phyloP scores from a whole-genome alignment of 345 rosid species.

The Gossypium turneri region DNA sequence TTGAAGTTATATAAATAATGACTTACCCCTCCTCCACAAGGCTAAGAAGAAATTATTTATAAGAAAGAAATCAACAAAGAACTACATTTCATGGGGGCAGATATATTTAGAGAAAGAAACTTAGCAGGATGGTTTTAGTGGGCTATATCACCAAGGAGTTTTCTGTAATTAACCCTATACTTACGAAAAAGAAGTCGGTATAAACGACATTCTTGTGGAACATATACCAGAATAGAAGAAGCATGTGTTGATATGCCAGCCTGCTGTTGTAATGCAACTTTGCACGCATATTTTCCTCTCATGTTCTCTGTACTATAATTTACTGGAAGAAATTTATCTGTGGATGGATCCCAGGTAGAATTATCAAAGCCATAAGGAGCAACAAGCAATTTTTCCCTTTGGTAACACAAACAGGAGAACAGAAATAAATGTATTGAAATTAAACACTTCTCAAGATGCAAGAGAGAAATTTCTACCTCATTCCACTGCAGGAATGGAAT shows the following conservation, averaged over 20 bases:
- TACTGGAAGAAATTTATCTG: constrained; percentile 53
- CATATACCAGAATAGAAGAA: constrained; percentile 45
- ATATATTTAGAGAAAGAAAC: too few relatives aligned
- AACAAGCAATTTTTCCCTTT: constrained; percentile 61
- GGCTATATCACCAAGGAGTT: too few relatives aligned
- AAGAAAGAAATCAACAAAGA: not conserved
- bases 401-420: constrained; percentile 13
- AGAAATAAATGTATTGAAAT: not conserved
- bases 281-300: constrained; percentile 57
- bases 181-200: not conserved
- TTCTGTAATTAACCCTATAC: too few relatives aligned
- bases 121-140: too few relatives aligned
- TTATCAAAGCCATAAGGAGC: constrained; percentile 54
- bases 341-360: constrained; percentile 64
- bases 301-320: constrained; percentile 51
- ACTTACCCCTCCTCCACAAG: not conserved
- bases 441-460: not conserved
- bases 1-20: not conserved
- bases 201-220: constrained; percentile 12
- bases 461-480: not conserved
- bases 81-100: not conserved
- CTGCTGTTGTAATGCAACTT: constrained; percentile 45
- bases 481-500: constrained; percentile 15
- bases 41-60: not conserved
- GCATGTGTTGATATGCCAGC: constrained; percentile 39